A percentile compares a stretch with the other conserved stretches of the same genome.
Evolutionary conservation across 495 filamentous ascomycete species (phyloP).

Genomic region (Hypomontagnella monticulosa): DNA sequence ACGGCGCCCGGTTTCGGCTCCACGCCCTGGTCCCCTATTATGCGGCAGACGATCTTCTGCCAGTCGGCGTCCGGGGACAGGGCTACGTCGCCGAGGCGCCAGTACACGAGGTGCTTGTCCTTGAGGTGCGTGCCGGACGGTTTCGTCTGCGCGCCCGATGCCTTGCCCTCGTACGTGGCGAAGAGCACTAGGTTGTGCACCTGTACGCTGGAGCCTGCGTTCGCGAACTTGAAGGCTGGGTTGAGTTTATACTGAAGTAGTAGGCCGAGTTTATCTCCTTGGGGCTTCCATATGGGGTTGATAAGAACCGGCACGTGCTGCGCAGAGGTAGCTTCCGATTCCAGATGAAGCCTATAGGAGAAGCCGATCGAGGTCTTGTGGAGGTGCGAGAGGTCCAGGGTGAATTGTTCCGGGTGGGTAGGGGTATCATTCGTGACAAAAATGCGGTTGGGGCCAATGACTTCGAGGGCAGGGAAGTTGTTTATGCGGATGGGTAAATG

Average conservation of each 20-base stretch:
- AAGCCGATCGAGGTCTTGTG: conserved; percentile 83
- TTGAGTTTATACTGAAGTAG: conserved; percentile 90
- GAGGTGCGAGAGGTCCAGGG: conserved; percentile 74
- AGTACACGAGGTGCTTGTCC: conserved; percentile 87
- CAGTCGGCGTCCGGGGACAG: conserved; percentile 63
- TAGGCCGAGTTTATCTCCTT: conserved; percentile 81
- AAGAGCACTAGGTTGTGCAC: conserved; percentile 85
- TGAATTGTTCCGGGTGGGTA: conserved; percentile 83
- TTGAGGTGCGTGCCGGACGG: conserved; percentile 82
- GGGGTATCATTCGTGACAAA: conserved; percentile 76
- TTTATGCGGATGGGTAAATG: conserved; percentile 82
- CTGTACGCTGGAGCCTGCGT: conserved; percentile 59
- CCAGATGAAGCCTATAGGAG: conserved; percentile 91
- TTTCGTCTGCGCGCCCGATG: conserved; percentile 74
- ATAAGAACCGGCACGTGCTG: conserved; percentile 74
- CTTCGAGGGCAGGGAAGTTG: conserved; percentile 89
- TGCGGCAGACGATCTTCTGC: conserved; percentile 81
- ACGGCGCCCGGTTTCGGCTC: conserved; percentile 79
- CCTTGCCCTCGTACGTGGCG: conserved; percentile 77
- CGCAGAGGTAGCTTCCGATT: conserved; percentile 64
- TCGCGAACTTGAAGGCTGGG: conserved; percentile 64
- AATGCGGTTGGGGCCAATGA: conserved; percentile 91
- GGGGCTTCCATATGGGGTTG: conserved; percentile 83
- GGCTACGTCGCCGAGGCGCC: conserved; percentile 84
- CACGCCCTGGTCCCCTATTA: conserved; percentile 74